Evolutionary conservation across 352 stramenopile genomes (phyloP).

Genomic region (Phytophthora foliorum): DNA sequence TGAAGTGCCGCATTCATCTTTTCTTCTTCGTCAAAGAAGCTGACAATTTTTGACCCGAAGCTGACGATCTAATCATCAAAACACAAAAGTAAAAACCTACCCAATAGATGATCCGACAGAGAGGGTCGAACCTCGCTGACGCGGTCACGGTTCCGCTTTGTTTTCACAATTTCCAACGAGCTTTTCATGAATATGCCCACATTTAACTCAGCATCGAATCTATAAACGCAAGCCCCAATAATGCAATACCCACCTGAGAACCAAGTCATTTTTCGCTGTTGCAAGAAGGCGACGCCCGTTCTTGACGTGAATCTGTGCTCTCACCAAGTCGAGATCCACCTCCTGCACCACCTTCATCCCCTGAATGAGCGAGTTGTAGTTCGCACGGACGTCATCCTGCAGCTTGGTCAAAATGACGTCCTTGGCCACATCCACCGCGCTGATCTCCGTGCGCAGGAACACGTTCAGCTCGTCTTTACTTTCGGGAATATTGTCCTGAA

Average conservation of each 20-base stretch:
- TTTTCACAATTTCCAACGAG: slow-evolving; percentile 87
- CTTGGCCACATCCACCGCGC: slow-evolving; percentile 81
- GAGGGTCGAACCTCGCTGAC: slow-evolving; percentile 60
- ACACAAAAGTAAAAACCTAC: slow-evolving; percentile 1
- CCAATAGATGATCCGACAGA: not conserved
- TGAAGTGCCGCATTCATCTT: slow-evolving; percentile 80
- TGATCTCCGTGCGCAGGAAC: slow-evolving; percentile 88
- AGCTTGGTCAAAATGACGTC: slow-evolving; percentile 79
- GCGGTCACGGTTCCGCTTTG: slow-evolving; percentile 81
- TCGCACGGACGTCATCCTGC: slow-evolving; percentile 86
- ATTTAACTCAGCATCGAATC: not conserved
- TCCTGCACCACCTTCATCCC: slow-evolving; percentile 91
- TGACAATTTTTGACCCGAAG: slow-evolving; percentile 67
- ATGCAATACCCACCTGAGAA: slow-evolving; percentile 55
- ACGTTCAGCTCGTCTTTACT: slow-evolving; percentile 56
- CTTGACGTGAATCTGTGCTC: slow-evolving; percentile 90
- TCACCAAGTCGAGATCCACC: slow-evolving; percentile 86
- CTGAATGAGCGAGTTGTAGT: slow-evolving; percentile 84
- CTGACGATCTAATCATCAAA: slow-evolving; percentile 33
- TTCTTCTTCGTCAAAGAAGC: slow-evolving; percentile 82
- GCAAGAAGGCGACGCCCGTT: slow-evolving; percentile 81
- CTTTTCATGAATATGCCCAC: slow-evolving; percentile 33
- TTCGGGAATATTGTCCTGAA: slow-evolving; percentile 73
- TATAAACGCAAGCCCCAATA: not conserved
- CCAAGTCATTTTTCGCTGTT: slow-evolving; percentile 77